phyloP scores from a whole-genome alignment of 179 eudicot genomes.

The Kewa caespitosa region DNA sequence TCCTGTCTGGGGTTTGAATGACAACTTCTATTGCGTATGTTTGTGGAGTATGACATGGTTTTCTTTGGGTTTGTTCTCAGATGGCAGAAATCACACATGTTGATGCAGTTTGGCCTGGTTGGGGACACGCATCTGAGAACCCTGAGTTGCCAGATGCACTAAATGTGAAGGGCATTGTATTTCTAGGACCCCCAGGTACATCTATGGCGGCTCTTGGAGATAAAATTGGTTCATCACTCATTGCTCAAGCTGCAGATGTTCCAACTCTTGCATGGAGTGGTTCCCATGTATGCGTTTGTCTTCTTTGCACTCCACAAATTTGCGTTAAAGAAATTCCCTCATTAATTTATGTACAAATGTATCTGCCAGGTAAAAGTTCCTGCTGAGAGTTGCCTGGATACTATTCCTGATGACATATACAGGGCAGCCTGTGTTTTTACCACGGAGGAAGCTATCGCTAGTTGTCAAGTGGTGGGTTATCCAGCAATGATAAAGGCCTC shows the following conservation, averaged over 20 bases:
- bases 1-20: too few species aligned
- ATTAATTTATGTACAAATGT: not conserved
- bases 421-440: slow-evolving; percentile 84
- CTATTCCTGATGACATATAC: slow-evolving; percentile 90
- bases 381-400: slow-evolving; percentile 66
- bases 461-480: slow-evolving; percentile 95
- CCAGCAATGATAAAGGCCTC: slow-evolving; percentile 99
- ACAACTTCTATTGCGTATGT: too few species aligned
- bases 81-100: slow-evolving; percentile 95
- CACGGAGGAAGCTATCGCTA: slow-evolving; percentile 91
- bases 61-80: slow-evolving; percentile 36
- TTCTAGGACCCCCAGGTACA: slow-evolving; percentile 87
- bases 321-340: not conserved
- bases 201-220: slow-evolving; percentile 99
- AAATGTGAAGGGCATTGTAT: slow-evolving; percentile 76
- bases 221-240: slow-evolving; percentile 94
- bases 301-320: slow-evolving; percentile 7
- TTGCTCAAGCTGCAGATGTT: slow-evolving; percentile 98
- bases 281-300: slow-evolving; percentile 62
- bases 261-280: slow-evolving; percentile 99
- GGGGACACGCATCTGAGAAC: slow-evolving; percentile 99
- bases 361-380: slow-evolving; percentile 74
- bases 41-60: slow-evolving; percentile 1
- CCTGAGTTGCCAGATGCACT: slow-evolving; percentile 97
- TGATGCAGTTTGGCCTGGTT: slow-evolving; percentile 99